Evolutionary conservation across 108 stramenopile genomes (phyloP).

Genomic region (Pseudonitzschia multistriata): DNA sequence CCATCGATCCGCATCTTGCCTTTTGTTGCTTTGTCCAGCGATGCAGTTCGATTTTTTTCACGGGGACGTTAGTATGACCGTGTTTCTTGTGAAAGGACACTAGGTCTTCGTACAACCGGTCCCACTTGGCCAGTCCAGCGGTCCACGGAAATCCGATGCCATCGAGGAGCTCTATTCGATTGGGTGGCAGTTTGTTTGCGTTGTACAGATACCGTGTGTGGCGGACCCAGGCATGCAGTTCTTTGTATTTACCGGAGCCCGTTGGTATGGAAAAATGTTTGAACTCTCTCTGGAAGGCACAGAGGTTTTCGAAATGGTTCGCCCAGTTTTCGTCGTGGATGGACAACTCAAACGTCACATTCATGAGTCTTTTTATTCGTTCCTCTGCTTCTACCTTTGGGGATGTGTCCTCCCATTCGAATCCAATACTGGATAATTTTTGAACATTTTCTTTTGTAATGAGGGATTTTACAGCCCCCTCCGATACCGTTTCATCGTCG

Average conservation of each 20-base stretch:
- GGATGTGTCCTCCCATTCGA: slow-evolving; percentile 13
- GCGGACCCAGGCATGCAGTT: slow-evolving; percentile 28
- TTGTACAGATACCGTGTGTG: slow-evolving; percentile 32
- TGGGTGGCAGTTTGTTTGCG: slow-evolving; percentile 15
- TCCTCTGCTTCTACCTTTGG: not conserved
- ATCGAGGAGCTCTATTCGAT: slow-evolving; percentile 24
- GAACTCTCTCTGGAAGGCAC: slow-evolving; percentile 20
- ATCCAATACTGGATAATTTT: slow-evolving; percentile 9
- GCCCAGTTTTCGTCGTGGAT: slow-evolving; percentile 33
- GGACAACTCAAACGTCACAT: slow-evolving; percentile 20
- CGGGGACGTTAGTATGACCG: slow-evolving; percentile 25
- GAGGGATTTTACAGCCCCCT: not conserved
- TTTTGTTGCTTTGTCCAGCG: slow-evolving; percentile 33
- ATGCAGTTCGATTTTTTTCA: slow-evolving; percentile 20
- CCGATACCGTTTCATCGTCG: not conserved
- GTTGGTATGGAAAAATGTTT: slow-evolving; percentile 30
- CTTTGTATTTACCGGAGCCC: slow-evolving; percentile 13
- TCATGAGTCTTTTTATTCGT: slow-evolving; percentile 27
- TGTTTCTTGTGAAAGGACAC: slow-evolving; percentile 23
- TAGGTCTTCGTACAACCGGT: slow-evolving; percentile 23
- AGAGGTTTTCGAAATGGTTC: slow-evolving; percentile 20
- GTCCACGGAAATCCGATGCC: slow-evolving; percentile 35
- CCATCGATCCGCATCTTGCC: not conserved
- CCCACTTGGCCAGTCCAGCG: slow-evolving; percentile 29
- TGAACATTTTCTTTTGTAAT: slow-evolving; percentile 15